These are phyloP conservation scores for Wickerhamomyces mucosus DNA, from an alignment of 805 yeast species.

Conservation along the genomic window DNA sequence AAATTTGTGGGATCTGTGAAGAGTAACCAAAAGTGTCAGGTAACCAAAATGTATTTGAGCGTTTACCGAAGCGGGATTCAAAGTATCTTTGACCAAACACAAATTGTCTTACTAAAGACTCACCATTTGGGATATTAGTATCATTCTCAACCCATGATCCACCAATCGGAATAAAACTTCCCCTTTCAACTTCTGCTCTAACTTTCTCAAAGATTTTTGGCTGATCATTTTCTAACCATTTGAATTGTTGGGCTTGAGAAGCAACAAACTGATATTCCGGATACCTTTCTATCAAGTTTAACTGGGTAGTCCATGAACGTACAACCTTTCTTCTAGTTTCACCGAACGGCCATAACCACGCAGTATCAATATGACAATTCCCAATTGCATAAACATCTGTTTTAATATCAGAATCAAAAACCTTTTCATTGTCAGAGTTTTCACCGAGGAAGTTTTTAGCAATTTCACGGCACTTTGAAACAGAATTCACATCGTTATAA, in stretches of 20 bases:
- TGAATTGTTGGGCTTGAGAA: slow-evolving; percentile 92
- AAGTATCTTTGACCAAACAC: slow-evolving; percentile 85
- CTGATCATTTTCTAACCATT: slow-evolving; percentile 83
- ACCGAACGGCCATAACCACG: slow-evolving; percentile 99
- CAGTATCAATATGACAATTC: slow-evolving; percentile 95
- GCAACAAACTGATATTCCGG: slow-evolving; percentile 95
- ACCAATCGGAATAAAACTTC: slow-evolving; percentile 83
- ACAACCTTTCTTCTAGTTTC: slow-evolving; percentile 90
- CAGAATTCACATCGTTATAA: slow-evolving; percentile 47
- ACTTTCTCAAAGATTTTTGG: slow-evolving; percentile 66
- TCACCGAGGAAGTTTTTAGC: slow-evolving; percentile 59
- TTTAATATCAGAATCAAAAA: slow-evolving; percentile 35
- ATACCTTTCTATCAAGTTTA: slow-evolving; percentile 72
- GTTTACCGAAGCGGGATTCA: slow-evolving; percentile 65
- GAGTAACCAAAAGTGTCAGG: slow-evolving; percentile 98
- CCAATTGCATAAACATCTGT: slow-evolving; percentile 79
- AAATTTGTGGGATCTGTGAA: slow-evolving; percentile 89
- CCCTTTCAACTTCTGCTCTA: slow-evolving; percentile 49
- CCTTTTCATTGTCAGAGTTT: slow-evolving; percentile 54
- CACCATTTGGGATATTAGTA: slow-evolving; percentile 93
- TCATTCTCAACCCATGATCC: slow-evolving; percentile 99
- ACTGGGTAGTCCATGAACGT: slow-evolving; percentile 91
- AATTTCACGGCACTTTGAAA: slow-evolving; percentile 54
- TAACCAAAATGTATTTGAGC: slow-evolving; percentile 79
- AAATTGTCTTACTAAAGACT: slow-evolving; percentile 81